Conservation (phyloP, 192 early-diverging fungal species). For the Coemansia sp. region DNA sequence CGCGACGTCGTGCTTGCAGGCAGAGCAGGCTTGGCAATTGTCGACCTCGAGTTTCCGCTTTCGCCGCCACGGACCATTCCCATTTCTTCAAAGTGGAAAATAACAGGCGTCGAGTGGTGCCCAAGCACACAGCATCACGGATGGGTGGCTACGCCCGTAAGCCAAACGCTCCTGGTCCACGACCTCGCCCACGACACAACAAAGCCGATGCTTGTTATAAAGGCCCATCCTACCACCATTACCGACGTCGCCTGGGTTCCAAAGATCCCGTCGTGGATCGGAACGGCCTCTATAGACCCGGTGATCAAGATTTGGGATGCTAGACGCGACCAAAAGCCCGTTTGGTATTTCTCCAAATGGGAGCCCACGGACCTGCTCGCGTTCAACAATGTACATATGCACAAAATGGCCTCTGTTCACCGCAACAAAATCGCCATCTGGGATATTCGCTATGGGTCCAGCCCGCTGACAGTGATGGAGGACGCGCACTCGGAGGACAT, state of each 20-base stretch:
- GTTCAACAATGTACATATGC: conserved; percentile 36
- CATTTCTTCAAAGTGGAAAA: conserved; percentile 32
- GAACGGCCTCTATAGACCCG: conserved; percentile 46
- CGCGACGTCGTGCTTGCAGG: conserved; percentile 46
- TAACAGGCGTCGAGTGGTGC: conserved; percentile 42
- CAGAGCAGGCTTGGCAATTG: conserved; percentile 34
- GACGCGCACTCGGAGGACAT: conserved; percentile 44
- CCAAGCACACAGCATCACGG: conserved; percentile 34
- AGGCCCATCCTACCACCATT: conserved; percentile 42
- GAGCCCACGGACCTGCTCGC: conserved; percentile 38
- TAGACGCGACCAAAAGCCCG: conserved; percentile 39
- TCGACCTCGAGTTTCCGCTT: conserved; percentile 42
- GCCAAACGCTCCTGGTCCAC: conserved; percentile 38
- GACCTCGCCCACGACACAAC: conserved; percentile 31
- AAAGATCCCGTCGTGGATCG: conserved; percentile 38
- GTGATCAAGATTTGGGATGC: conserved; percentile 51
- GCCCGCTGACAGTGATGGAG: conserved; percentile 30
- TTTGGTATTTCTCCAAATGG: conserved; percentile 50
- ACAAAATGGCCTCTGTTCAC: conserved; percentile 44
- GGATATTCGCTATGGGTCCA: conserved; percentile 45
- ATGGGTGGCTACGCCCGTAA: conserved; percentile 43
- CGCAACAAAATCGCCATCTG: conserved; percentile 44
- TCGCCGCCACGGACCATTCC: conserved; percentile 34
- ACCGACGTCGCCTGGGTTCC: conserved; percentile 49
- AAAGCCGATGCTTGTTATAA: conserved; percentile 35